A percentile compares a stretch with the other conserved stretches of the same genome.
These are phyloP conservation scores for Dactylella cylindrospora DNA, from an alignment of 2,329 filamentous ascomycete genomes.

Conservation along the genomic window DNA sequence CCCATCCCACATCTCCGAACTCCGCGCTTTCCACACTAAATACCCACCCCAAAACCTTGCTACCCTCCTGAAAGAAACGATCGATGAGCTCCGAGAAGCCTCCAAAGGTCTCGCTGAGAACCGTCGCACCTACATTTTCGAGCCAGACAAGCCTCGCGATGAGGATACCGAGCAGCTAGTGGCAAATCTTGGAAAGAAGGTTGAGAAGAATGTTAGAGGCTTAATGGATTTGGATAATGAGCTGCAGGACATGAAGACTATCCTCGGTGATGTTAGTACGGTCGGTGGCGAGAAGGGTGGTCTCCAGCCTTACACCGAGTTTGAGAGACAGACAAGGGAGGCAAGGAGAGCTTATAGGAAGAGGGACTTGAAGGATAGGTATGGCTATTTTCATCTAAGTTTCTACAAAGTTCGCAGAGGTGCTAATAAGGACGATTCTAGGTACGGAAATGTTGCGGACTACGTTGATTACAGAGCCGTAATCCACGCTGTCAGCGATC, in stretches of 20 bases:
- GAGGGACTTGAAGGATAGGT: constrained; percentile 40
- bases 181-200: constrained; percentile 27
- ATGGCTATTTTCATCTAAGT: not conserved
- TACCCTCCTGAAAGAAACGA: constrained; percentile 21
- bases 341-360: constrained; percentile 10
- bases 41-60: constrained; percentile 18
- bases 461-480: constrained; percentile 29
- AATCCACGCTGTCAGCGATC: constrained; percentile 23
- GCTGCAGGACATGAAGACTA: constrained; percentile 19
- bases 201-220: constrained; percentile 32
- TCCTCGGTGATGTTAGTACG: constrained; percentile 18
- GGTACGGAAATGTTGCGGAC: constrained; percentile 32
- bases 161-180: constrained; percentile 13
- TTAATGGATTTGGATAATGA: constrained; percentile 32
- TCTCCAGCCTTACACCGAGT: constrained; percentile 32
- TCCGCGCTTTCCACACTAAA: constrained; percentile 36
- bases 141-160: constrained; percentile 18
- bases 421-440: not conserved
- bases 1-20: constrained; percentile 12
- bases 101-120: constrained; percentile 27
- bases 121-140: constrained; percentile 15
- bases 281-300: constrained; percentile 21
- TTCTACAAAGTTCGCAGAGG: not conserved
- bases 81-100: constrained; percentile 18
- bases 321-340: constrained; percentile 6